phyloP scores from a whole-genome alignment of 192 early-diverging fungal species.

The Oehlia diaphana region DNA sequence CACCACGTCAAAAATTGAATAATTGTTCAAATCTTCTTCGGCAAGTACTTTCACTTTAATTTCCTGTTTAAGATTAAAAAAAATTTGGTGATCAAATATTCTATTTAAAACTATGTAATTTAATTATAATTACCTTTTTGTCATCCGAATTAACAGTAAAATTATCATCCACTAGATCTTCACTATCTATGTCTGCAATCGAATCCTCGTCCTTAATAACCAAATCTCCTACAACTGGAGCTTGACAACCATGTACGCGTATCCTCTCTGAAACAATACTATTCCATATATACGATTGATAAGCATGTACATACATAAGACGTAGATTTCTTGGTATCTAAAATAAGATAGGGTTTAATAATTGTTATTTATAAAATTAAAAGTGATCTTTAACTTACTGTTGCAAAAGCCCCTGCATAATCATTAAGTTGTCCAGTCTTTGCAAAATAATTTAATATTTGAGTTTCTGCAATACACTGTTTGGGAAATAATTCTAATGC shows the following conservation, averaged over 20 bases:
- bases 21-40: constrained; percentile 65
- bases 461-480: constrained; percentile 68
- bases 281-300: constrained; percentile 97
- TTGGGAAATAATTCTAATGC: constrained; percentile 69
- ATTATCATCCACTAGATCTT: constrained; percentile 33
- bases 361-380: background rate
- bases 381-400: constrained; percentile 38
- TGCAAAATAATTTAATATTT: constrained; percentile 61
- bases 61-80: constrained; percentile 26
- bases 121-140: constrained; percentile 23
- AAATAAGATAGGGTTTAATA: background rate
- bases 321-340: constrained; percentile 83
- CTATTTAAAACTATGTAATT: constrained; percentile 3
- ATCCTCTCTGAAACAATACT: constrained; percentile 75
- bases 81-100: background rate
- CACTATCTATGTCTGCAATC: constrained; percentile 19
- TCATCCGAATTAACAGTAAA: constrained; percentile 34
- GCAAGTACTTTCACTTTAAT: constrained; percentile 56
- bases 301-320: constrained; percentile 94
- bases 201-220: constrained; percentile 51
- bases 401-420: constrained; percentile 62
- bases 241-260: constrained; percentile 58
- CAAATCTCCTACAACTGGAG: constrained; percentile 83
- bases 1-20: constrained; percentile 87
- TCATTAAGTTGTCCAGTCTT: constrained; percentile 47